Evolutionary conservation across 2,329 filamentous ascomycete genomes (phyloP), one percentile per base, ranked within the genome.

Genomic region (Cercospora nicotianae): DNA sequence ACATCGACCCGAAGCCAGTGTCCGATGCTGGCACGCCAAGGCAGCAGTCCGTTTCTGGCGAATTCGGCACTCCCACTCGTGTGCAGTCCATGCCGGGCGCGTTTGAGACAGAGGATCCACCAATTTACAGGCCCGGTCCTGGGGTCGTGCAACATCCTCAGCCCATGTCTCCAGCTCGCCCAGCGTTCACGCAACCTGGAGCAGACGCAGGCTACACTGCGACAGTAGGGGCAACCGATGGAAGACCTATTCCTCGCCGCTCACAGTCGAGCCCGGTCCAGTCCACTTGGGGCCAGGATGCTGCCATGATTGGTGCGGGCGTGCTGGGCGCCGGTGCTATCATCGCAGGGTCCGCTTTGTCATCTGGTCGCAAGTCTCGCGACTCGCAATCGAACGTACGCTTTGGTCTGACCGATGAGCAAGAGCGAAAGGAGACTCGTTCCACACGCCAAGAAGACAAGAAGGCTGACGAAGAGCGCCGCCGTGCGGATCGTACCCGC

Each of bases 101-200:
- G 23, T 77, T 74, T 26, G 74, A 76, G 10, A 45, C 69, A 16
- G 63, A 74, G n/a, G 65, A 69, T 10, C 75, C 81, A 7, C 76
- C 82, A 2, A 77, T 80, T 23, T 80, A 78, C 16, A 84, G 87
- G 51, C 86, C 89, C 5, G 87, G 82, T 5, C 83, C 87, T 0
- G 85, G 93, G 33, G 88, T 89, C 10, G 83, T 97, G n/a, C 91
- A 95, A 77, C 92, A 96, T 74, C 94, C 94, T 2, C 90, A 93
- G 73, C 94, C 94, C 2, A 86, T 92, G 67, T 84, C 86, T 2
- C 92, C 91, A 0, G 88, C 96, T 2, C 67, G 73, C 31, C 72
- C 77, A 20, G 72, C 75, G 2, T 77, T 78, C 65, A 75, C 75
- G 5, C 69, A 75, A 33, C 62, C 66, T 18, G 66, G 64, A 3